Evolutionary conservation across 2,329 filamentous ascomycete species (phyloP).

Genomic region (Aspergillus ibericus): DNA sequence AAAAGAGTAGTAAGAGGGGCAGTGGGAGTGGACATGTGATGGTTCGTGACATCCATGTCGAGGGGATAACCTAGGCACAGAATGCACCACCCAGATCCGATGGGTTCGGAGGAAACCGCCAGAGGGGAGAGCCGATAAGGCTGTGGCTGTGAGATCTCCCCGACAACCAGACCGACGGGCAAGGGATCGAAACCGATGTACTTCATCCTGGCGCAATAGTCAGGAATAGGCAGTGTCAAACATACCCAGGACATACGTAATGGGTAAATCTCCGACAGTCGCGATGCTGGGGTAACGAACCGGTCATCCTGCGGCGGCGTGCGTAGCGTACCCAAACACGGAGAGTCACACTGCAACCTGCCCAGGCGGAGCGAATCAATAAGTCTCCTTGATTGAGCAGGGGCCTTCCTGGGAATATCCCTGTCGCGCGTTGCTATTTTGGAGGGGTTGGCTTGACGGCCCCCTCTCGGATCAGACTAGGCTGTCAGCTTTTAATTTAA

Average conservation of each 20-base stretch:
- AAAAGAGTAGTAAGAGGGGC: too few species aligned
- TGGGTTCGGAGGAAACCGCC: too few species aligned
- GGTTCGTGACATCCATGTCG: too few species aligned
- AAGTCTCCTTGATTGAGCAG: slow-evolving; percentile 2
- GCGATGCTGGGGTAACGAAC: slow-evolving; percentile 1
- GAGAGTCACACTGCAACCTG: background rate
- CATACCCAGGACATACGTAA: background rate
- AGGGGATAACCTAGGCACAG: background rate
- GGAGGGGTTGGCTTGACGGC: background rate
- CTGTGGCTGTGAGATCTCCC: background rate
- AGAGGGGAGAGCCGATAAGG: background rate
- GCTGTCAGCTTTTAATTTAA: slow-evolving; percentile 1
- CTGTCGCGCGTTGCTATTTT: slow-evolving; percentile 1
- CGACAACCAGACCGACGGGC: background rate
- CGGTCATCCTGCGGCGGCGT: background rate
- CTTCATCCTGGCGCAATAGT: background rate
- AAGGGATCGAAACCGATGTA: background rate
- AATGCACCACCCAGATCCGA: too few species aligned
- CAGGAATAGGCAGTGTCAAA: background rate
- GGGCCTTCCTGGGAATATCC: background rate
- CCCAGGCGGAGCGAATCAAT: background rate
- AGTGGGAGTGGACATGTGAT: too few species aligned
- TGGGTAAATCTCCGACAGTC: background rate
- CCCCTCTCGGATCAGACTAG: background rate
- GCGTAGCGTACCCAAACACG: background rate